Percentiles rank a stretch among this genome's conserved stretches.
Evolutionary conservation across 306 rosid species (phyloP).

Genomic region (Canavalia ensiformis): DNA sequence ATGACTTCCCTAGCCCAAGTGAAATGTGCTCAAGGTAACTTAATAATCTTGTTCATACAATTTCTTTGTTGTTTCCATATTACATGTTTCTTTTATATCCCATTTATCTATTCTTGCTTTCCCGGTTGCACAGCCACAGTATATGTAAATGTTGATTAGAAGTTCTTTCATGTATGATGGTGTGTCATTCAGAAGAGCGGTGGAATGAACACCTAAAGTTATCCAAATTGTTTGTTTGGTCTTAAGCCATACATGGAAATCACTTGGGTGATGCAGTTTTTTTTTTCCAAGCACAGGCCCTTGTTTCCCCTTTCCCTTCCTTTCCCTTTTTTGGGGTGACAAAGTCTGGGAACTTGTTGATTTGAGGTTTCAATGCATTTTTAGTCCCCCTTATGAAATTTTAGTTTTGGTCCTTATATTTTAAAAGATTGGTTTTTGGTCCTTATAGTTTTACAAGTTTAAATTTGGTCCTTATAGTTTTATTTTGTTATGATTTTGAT

Average conservation of each 20-base stretch:
- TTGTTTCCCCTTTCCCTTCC: not conserved
- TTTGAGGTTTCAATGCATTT: not conserved
- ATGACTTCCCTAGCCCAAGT: constrained; percentile 85
- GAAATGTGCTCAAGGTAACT: constrained; percentile 85
- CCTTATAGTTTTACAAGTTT: too few relatives aligned
- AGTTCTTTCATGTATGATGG: constrained; percentile 36
- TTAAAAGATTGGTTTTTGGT: too few relatives aligned
- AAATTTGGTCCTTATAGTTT: too few relatives aligned
- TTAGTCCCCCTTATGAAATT: too few relatives aligned
- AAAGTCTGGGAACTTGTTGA: constrained; percentile 22
- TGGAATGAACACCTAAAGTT: constrained; percentile 25
- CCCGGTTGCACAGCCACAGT: constrained; percentile 2
- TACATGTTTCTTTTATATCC: not conserved
- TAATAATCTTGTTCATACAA: constrained; percentile 17
- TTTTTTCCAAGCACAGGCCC: not conserved
- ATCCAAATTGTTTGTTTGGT: constrained; percentile 21
- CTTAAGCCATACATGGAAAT: constrained; percentile 15
- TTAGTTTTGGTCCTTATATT: too few relatives aligned
- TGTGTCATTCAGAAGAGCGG: constrained; percentile 27
- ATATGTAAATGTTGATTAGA: not conserved
- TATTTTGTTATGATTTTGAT: too few relatives aligned
- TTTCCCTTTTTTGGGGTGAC: not conserved
- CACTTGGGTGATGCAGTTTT: not conserved
- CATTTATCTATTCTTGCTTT: constrained; percentile 21
- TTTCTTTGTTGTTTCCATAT: constrained; percentile 34